A percentile compares a stretch with the other conserved stretches of the same genome.
Conservation (phyloP, 2,329 filamentous ascomycete genomes). For the Microdochium paspali region DNA sequence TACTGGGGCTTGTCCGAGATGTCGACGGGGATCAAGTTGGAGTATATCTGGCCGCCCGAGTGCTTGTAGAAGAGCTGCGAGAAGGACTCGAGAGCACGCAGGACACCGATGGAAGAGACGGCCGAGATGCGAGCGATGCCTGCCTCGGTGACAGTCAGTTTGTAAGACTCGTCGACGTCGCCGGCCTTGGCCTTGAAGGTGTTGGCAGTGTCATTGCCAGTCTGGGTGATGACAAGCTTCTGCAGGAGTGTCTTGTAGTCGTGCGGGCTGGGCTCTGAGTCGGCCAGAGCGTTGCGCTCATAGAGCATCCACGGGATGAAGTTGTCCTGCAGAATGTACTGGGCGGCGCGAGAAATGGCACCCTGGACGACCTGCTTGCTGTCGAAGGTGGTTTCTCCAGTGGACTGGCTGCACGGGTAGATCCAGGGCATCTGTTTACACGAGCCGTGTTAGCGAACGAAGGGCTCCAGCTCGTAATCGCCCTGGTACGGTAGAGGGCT, state of each 20-base stretch:
- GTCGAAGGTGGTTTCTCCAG: constrained; percentile 25
- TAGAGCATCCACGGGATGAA: constrained; percentile 75
- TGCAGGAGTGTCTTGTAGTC: constrained; percentile 39
- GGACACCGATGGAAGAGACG: constrained; percentile 56
- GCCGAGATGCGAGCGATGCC: constrained; percentile 57
- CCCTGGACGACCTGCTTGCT: constrained; percentile 45
- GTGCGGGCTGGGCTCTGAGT: constrained; percentile 51
- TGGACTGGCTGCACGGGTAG: constrained; percentile 29
- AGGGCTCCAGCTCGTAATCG: background rate
- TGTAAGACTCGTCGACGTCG: constrained; percentile 68
- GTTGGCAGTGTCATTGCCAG: constrained; percentile 36
- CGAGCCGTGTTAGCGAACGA: constrained; percentile 14
- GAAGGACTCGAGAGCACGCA: constrained; percentile 68
- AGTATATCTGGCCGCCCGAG: constrained; percentile 54
- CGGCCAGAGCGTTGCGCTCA: constrained; percentile 42
- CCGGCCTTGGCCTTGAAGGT: constrained; percentile 53
- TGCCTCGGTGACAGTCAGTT: constrained; percentile 45
- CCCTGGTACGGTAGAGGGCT: background rate
- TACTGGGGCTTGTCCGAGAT: constrained; percentile 70
- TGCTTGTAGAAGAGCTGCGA: constrained; percentile 72
- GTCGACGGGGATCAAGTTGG: constrained; percentile 56
- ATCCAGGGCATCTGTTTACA: constrained; percentile 37
- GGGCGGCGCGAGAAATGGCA: constrained; percentile 48
- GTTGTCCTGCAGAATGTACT: constrained; percentile 55
- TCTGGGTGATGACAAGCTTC: constrained; percentile 54